Evolutionary conservation across 2,329 filamentous ascomycete species (phyloP), one percentile per base, ranked within the genome.

Genomic region (Trichocomaceae sp.): DNA sequence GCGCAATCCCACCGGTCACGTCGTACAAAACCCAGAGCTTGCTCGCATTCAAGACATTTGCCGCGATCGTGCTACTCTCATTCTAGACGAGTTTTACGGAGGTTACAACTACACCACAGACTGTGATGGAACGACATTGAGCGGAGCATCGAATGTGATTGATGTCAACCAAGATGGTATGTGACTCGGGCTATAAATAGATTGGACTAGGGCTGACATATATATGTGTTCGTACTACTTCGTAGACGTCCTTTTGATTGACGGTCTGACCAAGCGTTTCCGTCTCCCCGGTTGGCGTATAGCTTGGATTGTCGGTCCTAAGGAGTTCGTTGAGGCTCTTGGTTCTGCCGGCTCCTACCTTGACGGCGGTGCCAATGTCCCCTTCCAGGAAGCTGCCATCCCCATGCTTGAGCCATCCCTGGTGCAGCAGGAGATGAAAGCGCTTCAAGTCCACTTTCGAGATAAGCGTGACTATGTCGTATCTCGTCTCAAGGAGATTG

Each of bases 191-290:
- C 26, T 17, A 44, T 33, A 22, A 12, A n/a, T 31, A 37, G 12
- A 10, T 19, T 12, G n/a, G n/a, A 33, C 26, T 23, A 19, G n/a
- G n/a, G 47, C 57, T 57, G 44, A 57, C 48, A 44, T 47, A 2
- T 2, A 29, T 26, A 7, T 26, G 23, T n/a, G 8, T 26, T 26
- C 23, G 23, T 19, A 49, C n/a, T n/a, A n/a, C n/a, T 26, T 26
- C 7, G 23, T 26, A 72, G 89, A 95, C 66, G 91, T 97, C 1
- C 82, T 97, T 60, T 88, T 97, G 71, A 92, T 97, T 61, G 92
- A 97, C 68, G 92, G 92, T 49, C 81, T 97, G 23, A 97, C 92
- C 63, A 97, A 97, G 81, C 87, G 92, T 59, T 97, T 97, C 82
- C 86, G 92, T 62, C 84, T 97, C 31, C 92, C 92, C 1, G 92